phyloP scores from a whole-genome alignment of 768 basidiomycete species.

The Mycena galericulata region DNA sequence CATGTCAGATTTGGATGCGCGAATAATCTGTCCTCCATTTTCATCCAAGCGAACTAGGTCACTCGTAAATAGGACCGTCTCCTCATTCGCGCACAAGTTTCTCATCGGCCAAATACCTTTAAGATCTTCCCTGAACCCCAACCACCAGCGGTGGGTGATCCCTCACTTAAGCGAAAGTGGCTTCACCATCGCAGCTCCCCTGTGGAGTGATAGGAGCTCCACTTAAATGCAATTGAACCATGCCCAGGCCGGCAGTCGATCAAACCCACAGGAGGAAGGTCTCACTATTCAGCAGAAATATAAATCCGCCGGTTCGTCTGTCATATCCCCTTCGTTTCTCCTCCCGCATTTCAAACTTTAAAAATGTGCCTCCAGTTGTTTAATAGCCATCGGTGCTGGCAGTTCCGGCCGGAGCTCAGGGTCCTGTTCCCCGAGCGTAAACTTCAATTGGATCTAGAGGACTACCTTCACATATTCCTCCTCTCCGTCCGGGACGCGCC shows the following conservation, averaged over 20 bases:
- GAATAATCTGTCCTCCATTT: no score
- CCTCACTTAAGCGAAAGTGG: no score
- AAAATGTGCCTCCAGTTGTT: constrained; percentile 5
- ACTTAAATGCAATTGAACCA: neutral
- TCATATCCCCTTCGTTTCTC: neutral
- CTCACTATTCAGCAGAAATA: constrained; percentile 1
- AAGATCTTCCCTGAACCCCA: no score
- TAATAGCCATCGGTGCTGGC: constrained; percentile 7
- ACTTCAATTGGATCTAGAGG: neutral
- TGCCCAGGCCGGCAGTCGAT: constrained; percentile 4
- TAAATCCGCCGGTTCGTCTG: neutral
- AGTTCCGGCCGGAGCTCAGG: neutral
- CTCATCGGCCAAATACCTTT: no score
- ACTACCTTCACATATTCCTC: neutral
- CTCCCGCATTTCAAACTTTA: neutral
- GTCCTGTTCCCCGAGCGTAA: neutral
- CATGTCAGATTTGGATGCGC: no score
- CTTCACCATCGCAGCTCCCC: neutral
- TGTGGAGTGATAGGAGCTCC: constrained; percentile 3
- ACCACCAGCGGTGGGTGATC: no score
- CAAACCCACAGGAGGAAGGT: constrained; percentile 3
- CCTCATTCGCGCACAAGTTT: no score
- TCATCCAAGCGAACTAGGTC: no score
- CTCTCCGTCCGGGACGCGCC: neutral
- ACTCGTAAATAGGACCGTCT: no score